Base-by-base conservation (phyloP, 129 eudicot species). In the Flaveria bidentis region DNA sequence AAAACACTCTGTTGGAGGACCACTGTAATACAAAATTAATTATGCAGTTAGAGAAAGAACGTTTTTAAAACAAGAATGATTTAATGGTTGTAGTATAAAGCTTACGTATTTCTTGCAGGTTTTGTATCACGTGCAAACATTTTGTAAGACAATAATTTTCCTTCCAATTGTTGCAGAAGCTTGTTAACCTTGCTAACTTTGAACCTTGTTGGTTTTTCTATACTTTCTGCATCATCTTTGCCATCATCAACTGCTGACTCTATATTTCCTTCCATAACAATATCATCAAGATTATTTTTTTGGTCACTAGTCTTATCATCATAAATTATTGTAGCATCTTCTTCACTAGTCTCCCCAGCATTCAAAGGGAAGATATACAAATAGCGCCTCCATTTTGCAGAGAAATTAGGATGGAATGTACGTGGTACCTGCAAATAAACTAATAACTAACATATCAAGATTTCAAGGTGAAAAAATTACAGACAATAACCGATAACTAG, bases 1-100 rank as follows among this genome's bases (percentile, higher is more conserved):
- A 72, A 89, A 95, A 82, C 99, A 95, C 85, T 91, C 97, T 3
- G 99, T 95, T 82, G 99, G 94, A 74, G 99, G 99, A 66, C 99
- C 99, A 15, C 98, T 94, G 93, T 67, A 81, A 78, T 42, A 74
- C 9, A 18, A 18, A 73, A 58, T 73, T 30, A 44, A 76, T 52
- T 28, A 69, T 17, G 64, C 64, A 63, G 64, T 52, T 56, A 64
- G 20, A 56, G 10, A 67, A 39, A 17, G 2, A 39, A 41, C 14
- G 6, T 11, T 51, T 52, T n/a, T 9, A 18, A 55, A 72, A 17
- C 44, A 55, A 30, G 61, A 64, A 64, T 18, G 61, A 28, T 49
- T 47, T 51, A 15, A 18, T 50, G 3, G n/a, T 11, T 56, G 67
- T 80, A 56, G 66, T 42, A 18, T 50, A 42, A 55, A 55, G 33